Conservation (phyloP, 2,329 filamentous ascomycete genomes). For the Eurotiales sp. region DNA sequence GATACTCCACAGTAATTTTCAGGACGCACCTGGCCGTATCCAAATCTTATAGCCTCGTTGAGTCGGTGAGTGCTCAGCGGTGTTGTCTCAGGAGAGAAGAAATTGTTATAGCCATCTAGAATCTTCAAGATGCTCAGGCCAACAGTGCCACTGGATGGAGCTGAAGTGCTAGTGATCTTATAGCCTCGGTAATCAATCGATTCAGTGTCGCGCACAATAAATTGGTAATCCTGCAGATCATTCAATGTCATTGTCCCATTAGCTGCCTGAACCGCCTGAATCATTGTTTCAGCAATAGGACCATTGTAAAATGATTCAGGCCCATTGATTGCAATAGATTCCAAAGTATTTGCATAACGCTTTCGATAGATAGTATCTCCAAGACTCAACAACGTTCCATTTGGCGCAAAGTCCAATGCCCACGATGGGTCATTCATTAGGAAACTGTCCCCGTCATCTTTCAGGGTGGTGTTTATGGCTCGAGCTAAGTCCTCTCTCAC, state of each 20-base stretch:
- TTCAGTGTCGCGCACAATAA: conserved; percentile 61
- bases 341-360: conserved; percentile 75
- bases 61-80: conserved; percentile 77
- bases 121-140: conserved; percentile 75
- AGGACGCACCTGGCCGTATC: conserved; percentile 59
- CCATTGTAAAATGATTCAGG: conserved; percentile 71
- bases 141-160: conserved; percentile 75
- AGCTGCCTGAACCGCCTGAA: conserved; percentile 61
- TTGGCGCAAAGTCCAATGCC: conserved; percentile 84
- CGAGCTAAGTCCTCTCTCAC: conserved; percentile 70
- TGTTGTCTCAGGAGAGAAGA: conserved; percentile 54
- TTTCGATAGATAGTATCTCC: conserved; percentile 77
- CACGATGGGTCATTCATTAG: conserved; percentile 71
- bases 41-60: conserved; percentile 85
- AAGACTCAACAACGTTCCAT: conserved; percentile 66
- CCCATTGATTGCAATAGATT: conserved; percentile 70
- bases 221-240: conserved; percentile 70
- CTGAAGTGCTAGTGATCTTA: conserved; percentile 61
- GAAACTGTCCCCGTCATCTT: conserved; percentile 58
- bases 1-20: background rate
- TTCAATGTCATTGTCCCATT: conserved; percentile 84
- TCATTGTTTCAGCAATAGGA: conserved; percentile 67
- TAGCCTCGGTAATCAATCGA: conserved; percentile 66
- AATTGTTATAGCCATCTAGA: conserved; percentile 68
- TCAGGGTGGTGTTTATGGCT: conserved; percentile 62